Conservation (phyloP, 1,139 yeast genomes). For the Casaregolazyma suthepensis region DNA sequence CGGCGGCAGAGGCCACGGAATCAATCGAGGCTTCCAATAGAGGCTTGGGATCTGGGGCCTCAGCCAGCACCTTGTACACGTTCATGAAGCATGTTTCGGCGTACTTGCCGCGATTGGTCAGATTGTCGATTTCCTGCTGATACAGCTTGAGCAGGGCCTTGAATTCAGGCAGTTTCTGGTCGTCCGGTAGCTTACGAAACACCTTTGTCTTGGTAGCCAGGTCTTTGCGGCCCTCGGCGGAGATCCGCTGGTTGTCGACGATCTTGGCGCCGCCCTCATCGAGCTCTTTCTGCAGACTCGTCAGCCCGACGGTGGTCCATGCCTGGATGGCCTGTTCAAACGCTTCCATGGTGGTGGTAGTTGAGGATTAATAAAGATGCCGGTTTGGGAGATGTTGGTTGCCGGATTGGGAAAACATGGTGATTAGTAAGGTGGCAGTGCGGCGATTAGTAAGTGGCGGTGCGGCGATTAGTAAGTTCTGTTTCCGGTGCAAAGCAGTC, state of each 20-base stretch:
- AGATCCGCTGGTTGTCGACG: constrained; percentile 60
- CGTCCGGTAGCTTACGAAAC: constrained; percentile 65
- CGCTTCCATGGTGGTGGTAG: constrained; percentile 13
- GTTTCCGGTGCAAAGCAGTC: too few species aligned
- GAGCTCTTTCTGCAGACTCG: constrained; percentile 59
- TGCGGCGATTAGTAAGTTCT: too few species aligned
- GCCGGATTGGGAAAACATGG: too few species aligned
- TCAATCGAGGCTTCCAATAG: constrained; percentile 66
- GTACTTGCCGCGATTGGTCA: constrained; percentile 70
- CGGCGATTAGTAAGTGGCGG: too few species aligned
- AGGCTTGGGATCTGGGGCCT: constrained; percentile 92
- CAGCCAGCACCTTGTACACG: constrained; percentile 69
- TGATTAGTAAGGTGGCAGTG: too few species aligned
- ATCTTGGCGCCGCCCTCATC: constrained; percentile 73
- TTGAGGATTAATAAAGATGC: neutral
- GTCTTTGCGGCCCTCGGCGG: constrained; percentile 63
- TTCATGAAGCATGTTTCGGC: constrained; percentile 71
- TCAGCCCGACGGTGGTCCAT: constrained; percentile 72
- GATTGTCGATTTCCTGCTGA: constrained; percentile 78
- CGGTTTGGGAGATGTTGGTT: neutral
- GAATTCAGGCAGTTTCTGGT: constrained; percentile 58
- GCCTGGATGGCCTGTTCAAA: constrained; percentile 62
- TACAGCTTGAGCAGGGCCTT: constrained; percentile 69
- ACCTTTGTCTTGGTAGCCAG: constrained; percentile 78
- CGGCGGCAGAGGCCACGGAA: constrained; percentile 55